Evolutionary conservation across 208 protist genomes (phyloP).

Genomic region (Leishmania arabica): DNA sequence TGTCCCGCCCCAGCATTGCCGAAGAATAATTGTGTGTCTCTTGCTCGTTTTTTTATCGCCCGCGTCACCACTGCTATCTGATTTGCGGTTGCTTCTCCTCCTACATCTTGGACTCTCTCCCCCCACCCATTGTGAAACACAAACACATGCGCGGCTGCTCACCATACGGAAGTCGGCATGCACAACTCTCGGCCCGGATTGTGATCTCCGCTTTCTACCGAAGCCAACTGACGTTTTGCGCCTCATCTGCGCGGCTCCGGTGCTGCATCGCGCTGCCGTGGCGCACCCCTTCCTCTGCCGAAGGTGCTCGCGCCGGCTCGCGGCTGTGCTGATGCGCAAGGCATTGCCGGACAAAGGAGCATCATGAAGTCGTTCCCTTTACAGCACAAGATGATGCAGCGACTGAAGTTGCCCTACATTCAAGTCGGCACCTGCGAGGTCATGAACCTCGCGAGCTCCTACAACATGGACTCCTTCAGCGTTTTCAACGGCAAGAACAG

Average conservation of each 20-base stretch:
- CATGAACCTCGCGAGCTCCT: conserved; percentile 66
- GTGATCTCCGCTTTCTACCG: background rate
- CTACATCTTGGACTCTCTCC: conserved; percentile 1
- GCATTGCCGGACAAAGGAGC: background rate
- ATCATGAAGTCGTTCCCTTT: conserved; percentile 63
- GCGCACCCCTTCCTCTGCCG: background rate
- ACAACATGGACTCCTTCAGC: conserved; percentile 70
- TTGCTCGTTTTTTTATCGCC: background rate
- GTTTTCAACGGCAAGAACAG: conserved; percentile 70
- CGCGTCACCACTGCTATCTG: background rate
- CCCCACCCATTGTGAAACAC: background rate
- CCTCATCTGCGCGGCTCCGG: background rate
- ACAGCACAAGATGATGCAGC: conserved; percentile 79
- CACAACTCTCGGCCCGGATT: background rate
- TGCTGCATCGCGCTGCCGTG: background rate
- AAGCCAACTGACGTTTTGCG: background rate
- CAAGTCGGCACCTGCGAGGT: conserved; percentile 74
- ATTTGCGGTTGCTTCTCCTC: conserved; percentile 6
- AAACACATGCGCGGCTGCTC: too few species aligned
- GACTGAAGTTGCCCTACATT: conserved; percentile 64
- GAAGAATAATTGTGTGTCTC: background rate
- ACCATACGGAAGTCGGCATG: background rate
- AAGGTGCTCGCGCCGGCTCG: background rate
- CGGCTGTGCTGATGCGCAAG: too few species aligned
- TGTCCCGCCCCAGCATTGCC: background rate